Evolutionary conservation across 2,329 filamentous ascomycete genomes (phyloP).

Genomic region (Neopestalotiopsis rosae): DNA sequence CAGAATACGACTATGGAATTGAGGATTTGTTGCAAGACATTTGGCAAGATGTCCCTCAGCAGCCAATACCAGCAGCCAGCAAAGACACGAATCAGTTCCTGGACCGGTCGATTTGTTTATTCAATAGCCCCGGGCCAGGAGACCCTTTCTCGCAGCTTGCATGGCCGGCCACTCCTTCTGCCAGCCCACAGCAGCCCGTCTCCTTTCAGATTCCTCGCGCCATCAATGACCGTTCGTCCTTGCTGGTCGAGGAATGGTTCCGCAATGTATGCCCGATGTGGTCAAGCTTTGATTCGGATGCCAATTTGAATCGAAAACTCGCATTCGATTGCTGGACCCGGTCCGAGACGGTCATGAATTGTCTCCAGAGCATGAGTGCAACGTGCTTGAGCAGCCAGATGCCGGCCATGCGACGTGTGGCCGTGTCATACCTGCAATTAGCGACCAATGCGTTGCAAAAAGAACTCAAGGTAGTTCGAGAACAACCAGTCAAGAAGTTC

Average conservation of each 20-base stretch:
- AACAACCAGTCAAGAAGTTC: conserved; percentile 26
- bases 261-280: conserved; percentile 45
- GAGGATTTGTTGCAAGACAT: conserved; percentile 23
- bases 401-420: conserved; percentile 41
- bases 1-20: conserved; percentile 21
- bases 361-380: conserved; percentile 48
- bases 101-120: conserved; percentile 4
- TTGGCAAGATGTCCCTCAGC: conserved; percentile 19
- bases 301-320: conserved; percentile 44
- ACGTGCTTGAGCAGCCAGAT: conserved; percentile 40
- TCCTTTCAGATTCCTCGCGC: conserved; percentile 24
- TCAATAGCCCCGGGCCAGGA: not conserved
- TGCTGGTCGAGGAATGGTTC: conserved; percentile 46
- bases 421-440: conserved; percentile 38
- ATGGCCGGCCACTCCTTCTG: conserved; percentile 8
- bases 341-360: conserved; percentile 43
- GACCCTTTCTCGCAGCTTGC: conserved; percentile 2
- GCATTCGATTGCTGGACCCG: conserved; percentile 42
- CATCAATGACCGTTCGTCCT: conserved; percentile 34
- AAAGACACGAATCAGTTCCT: conserved; percentile 5
- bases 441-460: conserved; percentile 41
- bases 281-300: conserved; percentile 46
- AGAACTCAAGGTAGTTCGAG: conserved; percentile 35
- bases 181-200: conserved; percentile 21
- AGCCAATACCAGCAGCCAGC: not conserved